Conservation (phyloP, 2,329 filamentous ascomycete species). For the Didymellaceae sp. region DNA sequence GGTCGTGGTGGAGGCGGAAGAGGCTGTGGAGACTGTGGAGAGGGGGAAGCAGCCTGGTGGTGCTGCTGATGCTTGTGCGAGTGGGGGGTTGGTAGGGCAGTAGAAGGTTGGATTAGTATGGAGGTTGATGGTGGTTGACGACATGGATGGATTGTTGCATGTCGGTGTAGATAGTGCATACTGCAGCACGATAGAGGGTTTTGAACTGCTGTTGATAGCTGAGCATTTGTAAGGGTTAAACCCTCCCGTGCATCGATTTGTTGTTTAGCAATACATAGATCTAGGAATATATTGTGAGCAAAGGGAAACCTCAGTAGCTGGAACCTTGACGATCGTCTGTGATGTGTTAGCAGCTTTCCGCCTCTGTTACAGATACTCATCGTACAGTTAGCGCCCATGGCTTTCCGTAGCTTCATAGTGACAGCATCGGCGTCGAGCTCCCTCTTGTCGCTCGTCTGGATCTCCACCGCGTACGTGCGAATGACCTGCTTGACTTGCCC, state of each 20-base stretch:
- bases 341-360: constrained; percentile 1
- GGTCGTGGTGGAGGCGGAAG: too few relatives aligned
- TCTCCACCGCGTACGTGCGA: constrained; percentile 68
- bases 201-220: background rate
- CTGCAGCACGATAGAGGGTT: too few relatives aligned
- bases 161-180: too few relatives aligned
- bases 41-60: too few relatives aligned
- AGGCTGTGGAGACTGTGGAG: too few relatives aligned
- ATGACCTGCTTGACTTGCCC: constrained; percentile 69
- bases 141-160: too few relatives aligned
- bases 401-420: constrained; percentile 66
- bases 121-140: too few relatives aligned
- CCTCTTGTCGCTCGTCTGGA: constrained; percentile 65
- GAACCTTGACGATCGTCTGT: constrained; percentile 31
- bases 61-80: too few relatives aligned
- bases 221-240: background rate
- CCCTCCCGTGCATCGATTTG: background rate
- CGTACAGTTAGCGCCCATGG: constrained; percentile 75
- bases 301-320: constrained; percentile 18
- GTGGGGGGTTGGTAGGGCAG: too few relatives aligned
- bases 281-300: background rate
- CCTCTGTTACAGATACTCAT: constrained; percentile 6
- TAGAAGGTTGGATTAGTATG: too few relatives aligned
- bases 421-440: constrained; percentile 69
- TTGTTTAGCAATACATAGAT: background rate